Conservation (phyloP, 371 early-diverging fungal species). For the Zopfochytrium polystomum region DNA sequence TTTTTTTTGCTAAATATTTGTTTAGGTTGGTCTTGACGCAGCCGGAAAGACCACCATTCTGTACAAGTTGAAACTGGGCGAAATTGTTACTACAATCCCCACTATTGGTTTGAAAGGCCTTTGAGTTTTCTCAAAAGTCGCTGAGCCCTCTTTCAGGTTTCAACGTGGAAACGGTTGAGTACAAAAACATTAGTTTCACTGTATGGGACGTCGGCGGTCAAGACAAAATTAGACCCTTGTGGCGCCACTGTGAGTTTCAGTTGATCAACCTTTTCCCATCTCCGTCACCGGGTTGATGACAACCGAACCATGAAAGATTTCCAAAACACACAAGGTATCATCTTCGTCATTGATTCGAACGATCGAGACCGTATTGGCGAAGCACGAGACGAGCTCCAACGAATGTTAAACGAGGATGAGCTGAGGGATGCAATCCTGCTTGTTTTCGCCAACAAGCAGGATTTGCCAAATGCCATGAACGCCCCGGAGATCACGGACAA, state of each 20-base stretch:
- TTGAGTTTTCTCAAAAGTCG: background rate
- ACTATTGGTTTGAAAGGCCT: constrained; percentile 67
- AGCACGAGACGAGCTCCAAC: constrained; percentile 54
- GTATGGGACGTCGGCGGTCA: constrained; percentile 98
- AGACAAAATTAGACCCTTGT: constrained; percentile 91
- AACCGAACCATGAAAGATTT: constrained; percentile 35
- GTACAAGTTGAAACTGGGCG: constrained; percentile 88
- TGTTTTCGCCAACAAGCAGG: constrained; percentile 64
- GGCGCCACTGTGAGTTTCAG: constrained; percentile 69
- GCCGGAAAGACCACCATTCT: constrained; percentile 75
- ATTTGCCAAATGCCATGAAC: constrained; percentile 55
- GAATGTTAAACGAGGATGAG: constrained; percentile 55
- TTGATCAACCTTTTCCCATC: background rate
- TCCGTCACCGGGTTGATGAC: background rate
- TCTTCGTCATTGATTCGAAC: constrained; percentile 69
- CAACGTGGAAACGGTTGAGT: constrained; percentile 96
- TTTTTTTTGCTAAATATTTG: constrained; percentile 10
- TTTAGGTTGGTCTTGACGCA: constrained; percentile 72
- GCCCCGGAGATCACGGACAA: constrained; percentile 57
- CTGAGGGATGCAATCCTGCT: constrained; percentile 50
- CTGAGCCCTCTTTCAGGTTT: constrained; percentile 65
- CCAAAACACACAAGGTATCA: constrained; percentile 58
- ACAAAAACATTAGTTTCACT: constrained; percentile 95
- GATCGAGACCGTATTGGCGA: constrained; percentile 59
- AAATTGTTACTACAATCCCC: constrained; percentile 98